phyloP scores from a whole-genome alignment of 441 rosid species.

The Populus trichocarpa region DNA sequence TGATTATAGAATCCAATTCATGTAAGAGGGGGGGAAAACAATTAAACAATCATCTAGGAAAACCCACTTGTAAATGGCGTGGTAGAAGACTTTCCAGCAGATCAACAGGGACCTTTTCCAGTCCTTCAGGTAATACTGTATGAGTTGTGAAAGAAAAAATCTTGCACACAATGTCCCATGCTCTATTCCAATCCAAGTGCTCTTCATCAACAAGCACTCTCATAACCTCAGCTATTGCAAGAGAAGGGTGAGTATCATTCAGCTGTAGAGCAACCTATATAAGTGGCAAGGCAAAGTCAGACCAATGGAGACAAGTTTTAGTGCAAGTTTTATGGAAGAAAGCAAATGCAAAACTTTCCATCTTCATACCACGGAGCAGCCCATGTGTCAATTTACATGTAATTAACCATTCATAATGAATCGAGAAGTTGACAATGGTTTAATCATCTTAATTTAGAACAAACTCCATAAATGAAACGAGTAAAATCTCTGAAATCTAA shows the following conservation, averaged over 20 bases:
- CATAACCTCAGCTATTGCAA: slow-evolving; percentile 49
- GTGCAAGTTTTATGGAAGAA: neutral
- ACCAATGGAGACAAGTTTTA: neutral
- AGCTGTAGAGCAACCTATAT: slow-evolving; percentile 53
- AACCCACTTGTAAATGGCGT: slow-evolving; percentile 51
- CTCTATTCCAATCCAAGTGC: slow-evolving; percentile 39
- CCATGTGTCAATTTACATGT: neutral
- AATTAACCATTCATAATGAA: neutral
- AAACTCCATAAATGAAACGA: neutral
- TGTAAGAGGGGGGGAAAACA: neutral
- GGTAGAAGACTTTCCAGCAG: slow-evolving; percentile 50
- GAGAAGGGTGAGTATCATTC: slow-evolving; percentile 62
- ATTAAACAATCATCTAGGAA: slow-evolving; percentile 1
- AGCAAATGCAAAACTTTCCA: neutral
- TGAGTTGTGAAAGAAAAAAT: slow-evolving; percentile 54
- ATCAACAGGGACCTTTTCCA: slow-evolving; percentile 53
- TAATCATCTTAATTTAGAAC: neutral
- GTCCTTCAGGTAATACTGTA: slow-evolving; percentile 42
- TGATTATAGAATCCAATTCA: neutral
- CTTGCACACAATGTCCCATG: slow-evolving; percentile 42
- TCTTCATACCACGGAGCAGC: neutral
- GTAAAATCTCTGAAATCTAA: neutral
- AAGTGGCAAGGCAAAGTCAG: slow-evolving; percentile 4
- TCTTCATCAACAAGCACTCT: slow-evolving; percentile 53
- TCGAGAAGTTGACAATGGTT: neutral